These are phyloP conservation scores for Neurospora tetrasperma DNA, from an alignment of 495 filamentous ascomycete species.

Conservation along the genomic window DNA sequence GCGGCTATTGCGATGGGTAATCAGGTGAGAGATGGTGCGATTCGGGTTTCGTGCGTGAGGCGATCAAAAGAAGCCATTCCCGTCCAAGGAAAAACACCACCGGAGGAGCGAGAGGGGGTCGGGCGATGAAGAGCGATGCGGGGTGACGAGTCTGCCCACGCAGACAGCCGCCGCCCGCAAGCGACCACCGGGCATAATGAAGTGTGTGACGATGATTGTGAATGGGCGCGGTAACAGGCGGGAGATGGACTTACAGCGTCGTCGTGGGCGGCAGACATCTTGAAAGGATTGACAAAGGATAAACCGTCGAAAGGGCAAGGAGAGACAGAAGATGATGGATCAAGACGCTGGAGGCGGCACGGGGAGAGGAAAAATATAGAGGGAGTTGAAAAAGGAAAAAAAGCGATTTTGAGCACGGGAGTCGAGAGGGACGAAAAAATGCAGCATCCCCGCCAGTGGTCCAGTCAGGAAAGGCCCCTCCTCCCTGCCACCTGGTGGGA, in stretches of 20 bases:
- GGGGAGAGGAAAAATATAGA: background rate
- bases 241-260: conserved; percentile 27
- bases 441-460: conserved; percentile 12
- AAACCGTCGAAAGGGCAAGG: conserved; percentile 11
- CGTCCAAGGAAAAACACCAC: background rate
- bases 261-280: conserved; percentile 34
- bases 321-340: conserved; percentile 20
- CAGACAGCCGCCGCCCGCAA: conserved; percentile 4
- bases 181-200: background rate
- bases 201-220: background rate
- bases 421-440: conserved; percentile 10
- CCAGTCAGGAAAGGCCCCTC: conserved; percentile 10
- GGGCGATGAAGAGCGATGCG: conserved; percentile 17
- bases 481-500: conserved; percentile 7
- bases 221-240: conserved; percentile 3
- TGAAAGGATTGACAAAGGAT: conserved; percentile 30
- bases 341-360: conserved; percentile 7
- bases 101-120: conserved; percentile 10
- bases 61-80: background rate
- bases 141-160: conserved; percentile 21
- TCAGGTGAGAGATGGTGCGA: background rate
- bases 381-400: conserved; percentile 5
- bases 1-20: background rate
- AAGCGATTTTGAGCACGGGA: conserved; percentile 8
- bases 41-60: background rate